Percentiles rank a stretch among this genome's conserved stretches.
Evolutionary conservation across 1,284 basidiomycete species (phyloP).

Genomic region (Cerioporus squamosus): DNA sequence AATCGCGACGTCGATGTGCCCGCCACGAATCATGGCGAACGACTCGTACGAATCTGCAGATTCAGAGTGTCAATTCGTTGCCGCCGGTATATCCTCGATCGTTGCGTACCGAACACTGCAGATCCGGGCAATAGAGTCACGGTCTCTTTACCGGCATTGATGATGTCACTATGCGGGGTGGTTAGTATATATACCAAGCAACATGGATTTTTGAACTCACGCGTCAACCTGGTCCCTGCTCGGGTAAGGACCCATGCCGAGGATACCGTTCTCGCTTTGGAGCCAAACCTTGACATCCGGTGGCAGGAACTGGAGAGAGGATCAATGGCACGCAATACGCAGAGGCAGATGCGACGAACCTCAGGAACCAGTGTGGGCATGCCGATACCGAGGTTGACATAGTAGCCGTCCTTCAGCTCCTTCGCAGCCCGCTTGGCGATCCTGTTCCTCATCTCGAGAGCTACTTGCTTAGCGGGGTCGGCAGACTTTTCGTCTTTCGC

Average conservation of each 20-base stretch:
- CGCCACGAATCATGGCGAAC: constrained; percentile 96
- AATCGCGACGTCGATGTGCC: constrained; percentile 94
- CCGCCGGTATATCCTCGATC: constrained; percentile 10
- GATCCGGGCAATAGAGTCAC: constrained; percentile 92
- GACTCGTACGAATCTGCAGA: constrained; percentile 82
- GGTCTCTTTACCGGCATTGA: constrained; percentile 97
- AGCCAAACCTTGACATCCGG: constrained; percentile 87
- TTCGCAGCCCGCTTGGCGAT: constrained; percentile 89
- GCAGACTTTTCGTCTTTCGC: constrained; percentile 30
- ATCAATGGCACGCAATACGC: not conserved
- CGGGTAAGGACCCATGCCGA: constrained; percentile 96
- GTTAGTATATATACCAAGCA: not conserved
- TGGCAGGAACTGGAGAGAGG: constrained; percentile 60
- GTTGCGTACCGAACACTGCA: constrained; percentile 77
- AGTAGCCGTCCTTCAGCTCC: constrained; percentile 91
- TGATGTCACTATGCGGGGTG: constrained; percentile 67
- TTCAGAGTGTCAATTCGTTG: not conserved
- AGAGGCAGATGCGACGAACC: constrained; percentile 19
- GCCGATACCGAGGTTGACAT: constrained; percentile 75
- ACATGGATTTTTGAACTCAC: constrained; percentile 51
- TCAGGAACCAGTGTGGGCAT: constrained; percentile 93
- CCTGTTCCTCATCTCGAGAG: constrained; percentile 59
- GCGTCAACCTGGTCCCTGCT: constrained; percentile 87
- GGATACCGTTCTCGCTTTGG: constrained; percentile 94
- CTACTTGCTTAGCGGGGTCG: constrained; percentile 52